Conservation (phyloP, 306 rosid species). For the apple (Malus domestica) region ASM211411v1 NC_041804.1:15634501-15635000, state of each 20-base stretch:
- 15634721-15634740: neutral
- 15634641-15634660: neutral
- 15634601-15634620: neutral
- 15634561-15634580: neutral
- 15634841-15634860: conserved; percentile 77
- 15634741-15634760: neutral
- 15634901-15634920: neutral
- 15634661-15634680: neutral
- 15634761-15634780: neutral
- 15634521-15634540: neutral
- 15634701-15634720: neutral
- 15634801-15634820: neutral
- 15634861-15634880: conserved; percentile 34
- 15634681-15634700: neutral
- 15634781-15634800: neutral
- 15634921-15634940: neutral
- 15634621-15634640: neutral
- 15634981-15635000: neutral
- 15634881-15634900: neutral
- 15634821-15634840: conserved; percentile 15
- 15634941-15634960: neutral
- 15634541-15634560: neutral
- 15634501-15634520: neutral
- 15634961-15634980: no score
- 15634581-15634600: neutral